Evolutionary conservation across 306 rosid genomes (phyloP).

Genomic region (Glycyrrhiza uralensis): DNA sequence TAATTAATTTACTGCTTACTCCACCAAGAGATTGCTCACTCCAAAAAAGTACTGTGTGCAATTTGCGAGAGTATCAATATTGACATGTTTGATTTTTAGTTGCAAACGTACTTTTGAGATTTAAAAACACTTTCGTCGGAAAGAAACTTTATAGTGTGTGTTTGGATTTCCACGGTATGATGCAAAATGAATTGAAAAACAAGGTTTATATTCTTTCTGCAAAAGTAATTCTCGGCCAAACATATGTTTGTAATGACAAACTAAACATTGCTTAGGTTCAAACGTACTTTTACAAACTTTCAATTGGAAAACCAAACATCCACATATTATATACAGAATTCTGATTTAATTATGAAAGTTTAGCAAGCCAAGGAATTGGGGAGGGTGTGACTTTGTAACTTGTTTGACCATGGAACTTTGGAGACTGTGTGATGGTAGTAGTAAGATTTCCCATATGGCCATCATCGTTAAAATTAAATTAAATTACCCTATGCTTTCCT

Average conservation of each 20-base stretch:
- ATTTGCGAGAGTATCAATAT: not conserved
- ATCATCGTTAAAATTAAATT: constrained; percentile 24
- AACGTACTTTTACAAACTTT: too few relatives aligned
- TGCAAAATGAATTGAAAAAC: too few relatives aligned
- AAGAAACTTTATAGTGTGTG: too few relatives aligned
- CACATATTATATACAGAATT: not conserved
- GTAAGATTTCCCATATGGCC: constrained; percentile 21
- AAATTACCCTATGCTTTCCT: constrained; percentile 24
- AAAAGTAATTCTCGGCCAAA: too few relatives aligned
- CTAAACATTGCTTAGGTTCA: too few relatives aligned
- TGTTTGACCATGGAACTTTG: constrained; percentile 54
- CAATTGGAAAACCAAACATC: too few relatives aligned
- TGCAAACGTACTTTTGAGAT: too few relatives aligned
- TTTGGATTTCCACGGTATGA: too few relatives aligned
- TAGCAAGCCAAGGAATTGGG: constrained; percentile 63
- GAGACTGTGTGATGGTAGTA: constrained; percentile 45
- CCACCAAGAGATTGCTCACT: not conserved
- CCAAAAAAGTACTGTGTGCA: not conserved
- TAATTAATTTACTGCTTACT: constrained; percentile 7
- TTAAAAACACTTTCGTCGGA: too few relatives aligned
- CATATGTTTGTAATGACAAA: too few relatives aligned
- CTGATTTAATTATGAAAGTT: constrained; percentile 22
- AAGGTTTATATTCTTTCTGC: too few relatives aligned
- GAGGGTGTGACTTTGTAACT: constrained; percentile 45
- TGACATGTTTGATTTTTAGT: too few relatives aligned